phyloP scores from a whole-genome alignment of 495 filamentous ascomycete species.

The Margaritispora aquatica region DNA sequence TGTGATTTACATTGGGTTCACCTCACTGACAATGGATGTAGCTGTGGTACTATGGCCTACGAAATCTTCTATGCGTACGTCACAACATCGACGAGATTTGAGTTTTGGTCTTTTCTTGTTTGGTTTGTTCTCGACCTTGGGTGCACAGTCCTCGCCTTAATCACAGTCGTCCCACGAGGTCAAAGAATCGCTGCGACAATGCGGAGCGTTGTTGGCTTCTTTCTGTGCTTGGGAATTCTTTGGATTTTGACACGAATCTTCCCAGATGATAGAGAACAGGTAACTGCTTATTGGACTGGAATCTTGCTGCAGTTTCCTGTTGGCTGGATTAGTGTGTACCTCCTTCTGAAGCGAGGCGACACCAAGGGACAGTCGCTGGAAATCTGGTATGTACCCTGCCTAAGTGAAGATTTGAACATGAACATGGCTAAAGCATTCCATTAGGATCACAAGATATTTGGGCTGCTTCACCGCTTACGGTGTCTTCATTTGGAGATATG shows the following conservation, averaged over 20 bases:
- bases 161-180: neutral
- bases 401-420: neutral
- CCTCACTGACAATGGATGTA: neutral
- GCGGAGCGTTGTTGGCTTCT: neutral
- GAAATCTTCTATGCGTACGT: neutral
- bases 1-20: neutral
- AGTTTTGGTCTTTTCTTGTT: neutral
- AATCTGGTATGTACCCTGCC: neutral
- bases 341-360: neutral
- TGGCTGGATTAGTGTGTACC: neutral
- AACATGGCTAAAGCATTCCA: neutral
- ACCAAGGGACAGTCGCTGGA: slow-evolving; percentile 1
- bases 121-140: neutral
- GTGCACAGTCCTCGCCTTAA: neutral
- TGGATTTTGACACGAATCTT: neutral
- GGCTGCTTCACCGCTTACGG: slow-evolving; percentile 1
- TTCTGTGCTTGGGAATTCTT: neutral
- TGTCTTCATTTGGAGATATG: slow-evolving; percentile 3
- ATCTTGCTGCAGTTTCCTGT: neutral
- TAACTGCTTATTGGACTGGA: slow-evolving; percentile 1
- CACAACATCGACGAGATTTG: neutral
- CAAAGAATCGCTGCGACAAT: neutral
- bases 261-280: slow-evolving; percentile 1
- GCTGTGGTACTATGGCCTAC: neutral
- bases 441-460: neutral